These are phyloP conservation scores for Euphorbia lathyris DNA, from an alignment of 345 rosid genomes.

Conservation along the genomic window DNA sequence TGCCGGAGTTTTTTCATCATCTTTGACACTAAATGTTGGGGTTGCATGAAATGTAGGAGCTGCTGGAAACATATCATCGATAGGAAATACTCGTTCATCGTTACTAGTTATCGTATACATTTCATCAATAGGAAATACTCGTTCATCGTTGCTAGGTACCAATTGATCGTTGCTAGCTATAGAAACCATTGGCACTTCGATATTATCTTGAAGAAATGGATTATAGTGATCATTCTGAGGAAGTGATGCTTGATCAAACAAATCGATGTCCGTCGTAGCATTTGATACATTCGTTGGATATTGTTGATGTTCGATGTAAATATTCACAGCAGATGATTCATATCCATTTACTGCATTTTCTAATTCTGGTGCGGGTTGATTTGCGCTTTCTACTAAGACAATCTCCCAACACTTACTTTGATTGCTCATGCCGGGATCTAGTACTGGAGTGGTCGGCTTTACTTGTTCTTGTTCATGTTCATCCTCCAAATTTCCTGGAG, in stretches of 20 bases:
- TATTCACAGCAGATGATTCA: neutral
- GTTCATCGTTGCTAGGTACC: neutral
- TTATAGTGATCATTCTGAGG: conserved; percentile 21
- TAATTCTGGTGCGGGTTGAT: conserved; percentile 22
- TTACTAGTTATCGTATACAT: conserved; percentile 24
- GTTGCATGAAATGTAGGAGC: conserved; percentile 55
- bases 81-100: conserved; percentile 8
- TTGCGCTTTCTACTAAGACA: conserved; percentile 39
- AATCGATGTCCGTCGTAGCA: neutral
- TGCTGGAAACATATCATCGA: conserved; percentile 23
- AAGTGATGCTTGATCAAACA: conserved; percentile 7
- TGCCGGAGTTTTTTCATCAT: neutral
- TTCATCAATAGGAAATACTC: conserved; percentile 10
- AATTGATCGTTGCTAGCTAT: neutral
- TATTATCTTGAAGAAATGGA: conserved; percentile 36
- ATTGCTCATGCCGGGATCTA: conserved; percentile 14
- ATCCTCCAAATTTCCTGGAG: conserved; percentile 12
- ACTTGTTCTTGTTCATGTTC: conserved; percentile 12
- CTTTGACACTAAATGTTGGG: conserved; percentile 33
- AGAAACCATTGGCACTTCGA: conserved; percentile 1
- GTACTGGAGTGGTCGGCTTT: neutral
- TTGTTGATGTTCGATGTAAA: conserved; percentile 11
- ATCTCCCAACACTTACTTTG: conserved; percentile 48
- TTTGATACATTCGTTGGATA: neutral
- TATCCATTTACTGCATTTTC: conserved; percentile 6